Conservation (phyloP, 148 eudicot genomes). For the Nepenthes gracilis region DNA sequence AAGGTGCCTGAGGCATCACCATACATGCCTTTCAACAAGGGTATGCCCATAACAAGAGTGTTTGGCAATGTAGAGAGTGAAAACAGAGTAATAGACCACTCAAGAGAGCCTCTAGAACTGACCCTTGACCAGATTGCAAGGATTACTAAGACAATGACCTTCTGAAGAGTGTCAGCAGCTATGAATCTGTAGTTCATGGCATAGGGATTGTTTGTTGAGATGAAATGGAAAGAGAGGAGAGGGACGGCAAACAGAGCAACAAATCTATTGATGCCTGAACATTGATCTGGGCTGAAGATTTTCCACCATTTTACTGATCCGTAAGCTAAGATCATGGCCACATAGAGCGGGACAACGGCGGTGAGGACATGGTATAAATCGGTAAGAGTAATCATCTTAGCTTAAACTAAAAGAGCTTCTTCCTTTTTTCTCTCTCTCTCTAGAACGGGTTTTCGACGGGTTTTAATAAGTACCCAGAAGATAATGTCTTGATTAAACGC, state of each 20-base stretch:
- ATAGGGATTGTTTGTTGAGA: slow-evolving; percentile 67
- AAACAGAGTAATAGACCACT: slow-evolving; percentile 74
- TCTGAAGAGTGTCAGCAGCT: slow-evolving; percentile 71
- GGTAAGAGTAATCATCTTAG: slow-evolving; percentile 34
- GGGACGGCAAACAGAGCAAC: slow-evolving; percentile 83
- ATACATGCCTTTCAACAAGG: slow-evolving; percentile 71
- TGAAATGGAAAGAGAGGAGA: slow-evolving; percentile 73
- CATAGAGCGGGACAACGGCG: slow-evolving; percentile 73
- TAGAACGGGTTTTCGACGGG: not conserved
- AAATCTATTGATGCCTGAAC: slow-evolving; percentile 81
- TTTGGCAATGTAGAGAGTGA: slow-evolving; percentile 70
- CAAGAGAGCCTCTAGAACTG: slow-evolving; percentile 53
- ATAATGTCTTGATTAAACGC: no score
- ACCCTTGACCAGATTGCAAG: slow-evolving; percentile 46
- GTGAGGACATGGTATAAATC: slow-evolving; percentile 81
- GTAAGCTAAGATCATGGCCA: slow-evolving; percentile 88
- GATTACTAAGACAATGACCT: slow-evolving; percentile 43
- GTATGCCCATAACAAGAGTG: slow-evolving; percentile 88
- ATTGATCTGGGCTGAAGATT: slow-evolving; percentile 75
- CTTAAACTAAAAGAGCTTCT: not conserved
- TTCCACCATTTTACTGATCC: slow-evolving; percentile 97
- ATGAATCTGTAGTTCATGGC: slow-evolving; percentile 75
- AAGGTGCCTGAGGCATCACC: slow-evolving; percentile 52
- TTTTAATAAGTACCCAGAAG: not conserved
- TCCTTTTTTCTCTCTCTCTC: not conserved